These are phyloP conservation scores for Suhomyces bolitotheri DNA, from an alignment of 1,139 yeast species.

Conservation along the genomic window DNA sequence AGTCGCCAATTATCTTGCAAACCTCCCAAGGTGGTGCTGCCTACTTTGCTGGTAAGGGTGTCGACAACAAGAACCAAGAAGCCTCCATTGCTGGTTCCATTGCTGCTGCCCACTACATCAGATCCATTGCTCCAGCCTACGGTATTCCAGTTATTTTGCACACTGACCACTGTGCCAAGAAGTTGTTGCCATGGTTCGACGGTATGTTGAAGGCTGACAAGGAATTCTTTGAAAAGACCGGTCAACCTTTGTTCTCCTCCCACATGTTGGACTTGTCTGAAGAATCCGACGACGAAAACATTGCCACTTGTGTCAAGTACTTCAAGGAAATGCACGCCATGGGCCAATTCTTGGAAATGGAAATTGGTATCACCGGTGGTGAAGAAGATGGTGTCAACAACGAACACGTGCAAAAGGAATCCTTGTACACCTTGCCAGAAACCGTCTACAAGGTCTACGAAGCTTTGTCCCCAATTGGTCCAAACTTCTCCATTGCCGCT, in stretches of 20 bases:
- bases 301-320: constrained; percentile 90
- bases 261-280: constrained; percentile 99
- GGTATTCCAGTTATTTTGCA: constrained; percentile 96
- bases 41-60: constrained; percentile 99
- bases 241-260: constrained; percentile 96
- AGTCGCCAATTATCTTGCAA: constrained; percentile 95
- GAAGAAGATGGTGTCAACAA: constrained; percentile 99
- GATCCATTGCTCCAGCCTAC: constrained; percentile 94
- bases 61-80: constrained; percentile 85
- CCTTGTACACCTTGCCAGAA: constrained; percentile 93
- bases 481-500: constrained; percentile 99
- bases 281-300: constrained; percentile 95
- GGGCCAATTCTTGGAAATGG: constrained; percentile 99
- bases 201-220: constrained; percentile 98
- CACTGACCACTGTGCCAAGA: constrained; percentile 99
- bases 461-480: constrained; percentile 88
- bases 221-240: constrained; percentile 79
- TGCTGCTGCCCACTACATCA: constrained; percentile 98
- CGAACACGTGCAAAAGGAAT: constrained; percentile 84
- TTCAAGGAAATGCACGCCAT: constrained; percentile 91
- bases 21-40: constrained; percentile 99
- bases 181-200: constrained; percentile 97
- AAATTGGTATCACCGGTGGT: constrained; percentile 99
- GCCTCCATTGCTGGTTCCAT: constrained; percentile 95
- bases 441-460: constrained; percentile 89